A percentile compares a stretch with the other conserved stretches of the same genome.
Conservation (phyloP, 768 basidiomycete genomes). For the Lactarius hatsudake region DNA sequence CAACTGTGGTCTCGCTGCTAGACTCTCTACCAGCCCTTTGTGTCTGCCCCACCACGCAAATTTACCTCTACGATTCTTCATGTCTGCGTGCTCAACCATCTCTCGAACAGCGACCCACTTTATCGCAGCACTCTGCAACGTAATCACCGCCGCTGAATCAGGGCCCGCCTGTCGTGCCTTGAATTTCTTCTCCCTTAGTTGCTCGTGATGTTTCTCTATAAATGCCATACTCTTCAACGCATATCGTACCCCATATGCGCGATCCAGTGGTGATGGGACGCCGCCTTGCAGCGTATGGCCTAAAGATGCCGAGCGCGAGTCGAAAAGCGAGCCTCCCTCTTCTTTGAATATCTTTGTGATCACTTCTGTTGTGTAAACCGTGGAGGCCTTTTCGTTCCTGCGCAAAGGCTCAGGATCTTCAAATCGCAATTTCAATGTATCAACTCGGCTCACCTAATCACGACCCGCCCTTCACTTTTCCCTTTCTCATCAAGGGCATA, state of each 20-base stretch:
- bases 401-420: background rate
- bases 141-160: conserved; percentile 85
- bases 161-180: conserved; percentile 54
- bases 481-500: conserved; percentile 86
- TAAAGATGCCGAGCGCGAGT: conserved; percentile 91
- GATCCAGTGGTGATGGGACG: conserved; percentile 91
- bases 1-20: conserved; percentile 66
- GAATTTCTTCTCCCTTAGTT: conserved; percentile 47
- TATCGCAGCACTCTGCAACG: conserved; percentile 78
- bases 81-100: conserved; percentile 85
- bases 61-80: conserved; percentile 83
- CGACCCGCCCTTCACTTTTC: conserved; percentile 87
- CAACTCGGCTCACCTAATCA: conserved; percentile 66
- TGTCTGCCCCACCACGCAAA: conserved; percentile 73
- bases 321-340: conserved; percentile 89
- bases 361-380: conserved; percentile 87
- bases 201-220: conserved; percentile 76
- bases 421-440: background rate
- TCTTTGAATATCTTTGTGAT: conserved; percentile 93
- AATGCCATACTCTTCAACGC: conserved; percentile 93
- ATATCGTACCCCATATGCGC: conserved; percentile 85
- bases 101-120: conserved; percentile 82
- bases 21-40: conserved; percentile 67
- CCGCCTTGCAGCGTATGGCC: conserved; percentile 98
- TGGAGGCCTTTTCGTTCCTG: conserved; percentile 85